phyloP scores from a whole-genome alignment of 345 rosid genomes.

The Eucalyptus regnans region DNA sequence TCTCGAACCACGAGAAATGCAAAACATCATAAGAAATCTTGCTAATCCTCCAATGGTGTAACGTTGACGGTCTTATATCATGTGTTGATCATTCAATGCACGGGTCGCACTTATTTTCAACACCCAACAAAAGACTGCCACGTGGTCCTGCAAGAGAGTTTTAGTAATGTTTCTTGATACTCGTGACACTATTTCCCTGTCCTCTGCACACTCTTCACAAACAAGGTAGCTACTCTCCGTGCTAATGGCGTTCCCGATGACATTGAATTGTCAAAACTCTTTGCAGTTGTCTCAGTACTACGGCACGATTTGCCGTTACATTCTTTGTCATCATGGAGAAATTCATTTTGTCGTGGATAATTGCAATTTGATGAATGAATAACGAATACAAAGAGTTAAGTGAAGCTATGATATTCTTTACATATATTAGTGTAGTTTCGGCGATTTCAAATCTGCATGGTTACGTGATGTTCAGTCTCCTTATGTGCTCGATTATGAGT shows the following conservation, averaged over 20 bases:
- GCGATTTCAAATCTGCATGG: rapidly evolving
- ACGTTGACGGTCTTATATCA: background rate
- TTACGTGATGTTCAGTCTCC: rapidly evolving
- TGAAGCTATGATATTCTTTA: background rate
- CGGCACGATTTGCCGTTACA: rapidly evolving
- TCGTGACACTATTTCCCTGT: background rate
- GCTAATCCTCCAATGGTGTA: background rate
- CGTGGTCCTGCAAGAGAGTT: background rate
- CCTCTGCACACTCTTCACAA: background rate
- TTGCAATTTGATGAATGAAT: background rate
- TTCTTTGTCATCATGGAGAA: background rate
- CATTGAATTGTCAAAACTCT: background rate
- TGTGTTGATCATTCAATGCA: background rate
- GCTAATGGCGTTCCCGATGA: background rate
- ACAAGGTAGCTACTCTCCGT: background rate
- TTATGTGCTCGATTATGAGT: rapidly evolving
- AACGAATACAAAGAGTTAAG: background rate
- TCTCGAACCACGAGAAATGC: background rate
- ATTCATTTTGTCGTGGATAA: background rate
- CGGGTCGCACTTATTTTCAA: background rate
- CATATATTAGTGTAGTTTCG: background rate
- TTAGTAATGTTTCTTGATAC: background rate
- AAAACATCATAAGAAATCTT: background rate
- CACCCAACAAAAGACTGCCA: background rate
- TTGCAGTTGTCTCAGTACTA: background rate